These are phyloP conservation scores for Russula emetica DNA, from an alignment of 768 basidiomycete species.

Conservation along the genomic window DNA sequence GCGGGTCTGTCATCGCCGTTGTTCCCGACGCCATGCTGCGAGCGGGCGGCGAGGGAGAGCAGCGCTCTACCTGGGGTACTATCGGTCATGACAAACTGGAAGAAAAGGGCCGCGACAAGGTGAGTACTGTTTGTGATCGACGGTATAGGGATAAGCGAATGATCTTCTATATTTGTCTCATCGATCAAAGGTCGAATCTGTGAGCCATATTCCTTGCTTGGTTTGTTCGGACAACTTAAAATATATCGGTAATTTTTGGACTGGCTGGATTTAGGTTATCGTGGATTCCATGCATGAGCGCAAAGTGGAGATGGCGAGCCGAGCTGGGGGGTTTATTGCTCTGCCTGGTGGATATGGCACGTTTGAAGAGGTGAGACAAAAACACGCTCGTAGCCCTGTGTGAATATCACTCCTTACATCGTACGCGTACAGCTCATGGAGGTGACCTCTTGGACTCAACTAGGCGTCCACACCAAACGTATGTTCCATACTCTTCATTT, in stretches of 20 bases:
- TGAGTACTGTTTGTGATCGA: conserved; percentile 26
- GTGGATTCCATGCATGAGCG: conserved; percentile 85
- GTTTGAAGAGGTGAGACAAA: conserved; percentile 74
- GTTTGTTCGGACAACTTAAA: background rate
- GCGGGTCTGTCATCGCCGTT: conserved; percentile 73
- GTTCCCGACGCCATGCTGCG: conserved; percentile 72
- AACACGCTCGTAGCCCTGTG: background rate
- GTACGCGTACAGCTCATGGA: conserved; percentile 61
- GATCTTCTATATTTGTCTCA: background rate
- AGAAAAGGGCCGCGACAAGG: conserved; percentile 37
- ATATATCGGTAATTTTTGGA: background rate
- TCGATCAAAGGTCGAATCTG: conserved; percentile 8
- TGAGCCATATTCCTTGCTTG: background rate
- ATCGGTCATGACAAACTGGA: conserved; percentile 32
- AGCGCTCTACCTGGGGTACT: conserved; percentile 10
- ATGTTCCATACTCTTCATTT: conserved; percentile 31
- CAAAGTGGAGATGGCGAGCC: conserved; percentile 85
- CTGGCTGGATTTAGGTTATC: conserved; percentile 45
- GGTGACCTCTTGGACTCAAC: conserved; percentile 91
- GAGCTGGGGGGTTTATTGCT: conserved; percentile 75
- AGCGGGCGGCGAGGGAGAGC: conserved; percentile 58
- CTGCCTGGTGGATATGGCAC: conserved; percentile 95
- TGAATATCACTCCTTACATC: background rate
- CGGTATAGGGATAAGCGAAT: too few relatives aligned
- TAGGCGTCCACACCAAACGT: conserved; percentile 86